Evolutionary conservation across 371 early-diverging fungal genomes (phyloP).

Genomic region (Rhizopus arrhizus): DNA sequence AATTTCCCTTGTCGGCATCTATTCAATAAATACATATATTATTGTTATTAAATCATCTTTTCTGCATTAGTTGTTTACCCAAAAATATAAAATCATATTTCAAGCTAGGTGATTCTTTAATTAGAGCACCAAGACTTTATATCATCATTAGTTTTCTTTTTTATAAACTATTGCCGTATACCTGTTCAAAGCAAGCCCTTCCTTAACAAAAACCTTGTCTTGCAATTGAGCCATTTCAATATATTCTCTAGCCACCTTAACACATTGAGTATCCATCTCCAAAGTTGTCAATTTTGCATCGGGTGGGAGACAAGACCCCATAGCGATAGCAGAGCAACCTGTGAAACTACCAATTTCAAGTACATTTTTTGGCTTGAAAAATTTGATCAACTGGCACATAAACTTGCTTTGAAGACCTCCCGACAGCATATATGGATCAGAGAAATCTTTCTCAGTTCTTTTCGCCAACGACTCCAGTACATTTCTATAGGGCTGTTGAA

Average conservation of each 20-base stretch:
- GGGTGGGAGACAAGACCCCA: constrained; percentile 55
- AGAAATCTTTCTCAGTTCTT: constrained; percentile 33
- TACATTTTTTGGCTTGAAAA: constrained; percentile 39
- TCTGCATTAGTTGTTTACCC: constrained; percentile 36
- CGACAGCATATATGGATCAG: constrained; percentile 47
- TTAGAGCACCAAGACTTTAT: constrained; percentile 29
- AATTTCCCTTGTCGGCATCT: constrained; percentile 69
- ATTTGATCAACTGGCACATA: constrained; percentile 36
- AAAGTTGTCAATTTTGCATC: constrained; percentile 41
- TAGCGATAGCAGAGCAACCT: constrained; percentile 61
- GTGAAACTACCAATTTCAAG: constrained; percentile 70
- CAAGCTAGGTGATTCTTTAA: constrained; percentile 16
- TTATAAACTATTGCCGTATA: constrained; percentile 10
- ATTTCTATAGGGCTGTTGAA: constrained; percentile 12
- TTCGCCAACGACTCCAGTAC: constrained; percentile 14
- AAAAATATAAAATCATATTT: constrained; percentile 60
- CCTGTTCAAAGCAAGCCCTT: constrained; percentile 38
- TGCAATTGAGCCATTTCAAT: constrained; percentile 30
- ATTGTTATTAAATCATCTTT: background rate
- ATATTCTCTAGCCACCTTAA: constrained; percentile 41
- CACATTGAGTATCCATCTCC: constrained; percentile 47
- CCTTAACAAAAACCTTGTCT: constrained; percentile 24
- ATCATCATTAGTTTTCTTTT: background rate
- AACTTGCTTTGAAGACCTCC: constrained; percentile 49
- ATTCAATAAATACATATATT: background rate